These are phyloP conservation scores for Cladophialophora chaetospira DNA, from an alignment of 2,329 filamentous ascomycete species.

Conservation along the genomic window DNA sequence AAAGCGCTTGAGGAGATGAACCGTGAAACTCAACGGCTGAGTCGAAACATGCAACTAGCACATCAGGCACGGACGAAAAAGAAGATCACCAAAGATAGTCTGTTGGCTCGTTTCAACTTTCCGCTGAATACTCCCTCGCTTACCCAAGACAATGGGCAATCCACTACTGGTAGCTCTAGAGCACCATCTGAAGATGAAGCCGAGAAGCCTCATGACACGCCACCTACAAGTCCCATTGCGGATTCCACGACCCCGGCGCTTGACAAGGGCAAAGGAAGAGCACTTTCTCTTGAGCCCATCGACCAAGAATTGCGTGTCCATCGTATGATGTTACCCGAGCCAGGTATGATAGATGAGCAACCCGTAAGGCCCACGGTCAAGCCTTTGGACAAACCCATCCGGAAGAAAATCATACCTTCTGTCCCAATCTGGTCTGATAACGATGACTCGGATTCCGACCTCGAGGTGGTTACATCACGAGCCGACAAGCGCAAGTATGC, in stretches of 20 bases:
- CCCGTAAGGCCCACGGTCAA: constrained; percentile 9
- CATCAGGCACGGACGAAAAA: constrained; percentile 90
- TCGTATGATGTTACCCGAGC: background rate
- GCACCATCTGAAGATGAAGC: constrained; percentile 48
- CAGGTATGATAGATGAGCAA: background rate
- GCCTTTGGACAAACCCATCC: constrained; percentile 9
- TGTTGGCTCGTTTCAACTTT: constrained; percentile 84
- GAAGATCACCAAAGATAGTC: constrained; percentile 78
- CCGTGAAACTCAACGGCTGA: constrained; percentile 88
- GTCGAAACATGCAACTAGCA: constrained; percentile 83
- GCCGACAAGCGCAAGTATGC: constrained; percentile 48
- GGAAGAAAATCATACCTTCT: background rate
- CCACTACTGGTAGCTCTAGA: constrained; percentile 55
- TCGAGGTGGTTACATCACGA: constrained; percentile 62
- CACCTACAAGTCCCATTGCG: constrained; percentile 67
- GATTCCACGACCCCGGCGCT: constrained; percentile 15
- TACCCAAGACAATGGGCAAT: constrained; percentile 35
- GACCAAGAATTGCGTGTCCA: background rate
- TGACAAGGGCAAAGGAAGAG: constrained; percentile 67
- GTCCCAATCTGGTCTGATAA: background rate
- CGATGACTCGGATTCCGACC: constrained; percentile 50
- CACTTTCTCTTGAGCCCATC: constrained; percentile 32
- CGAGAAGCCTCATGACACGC: constrained; percentile 58
- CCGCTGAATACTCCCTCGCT: constrained; percentile 26
- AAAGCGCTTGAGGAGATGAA: constrained; percentile 95